A percentile compares a stretch with the other conserved stretches of the same genome.
These are phyloP conservation scores for Eucalyptus curtisii DNA, from an alignment of 345 rosid species.

Conservation along the genomic window DNA sequence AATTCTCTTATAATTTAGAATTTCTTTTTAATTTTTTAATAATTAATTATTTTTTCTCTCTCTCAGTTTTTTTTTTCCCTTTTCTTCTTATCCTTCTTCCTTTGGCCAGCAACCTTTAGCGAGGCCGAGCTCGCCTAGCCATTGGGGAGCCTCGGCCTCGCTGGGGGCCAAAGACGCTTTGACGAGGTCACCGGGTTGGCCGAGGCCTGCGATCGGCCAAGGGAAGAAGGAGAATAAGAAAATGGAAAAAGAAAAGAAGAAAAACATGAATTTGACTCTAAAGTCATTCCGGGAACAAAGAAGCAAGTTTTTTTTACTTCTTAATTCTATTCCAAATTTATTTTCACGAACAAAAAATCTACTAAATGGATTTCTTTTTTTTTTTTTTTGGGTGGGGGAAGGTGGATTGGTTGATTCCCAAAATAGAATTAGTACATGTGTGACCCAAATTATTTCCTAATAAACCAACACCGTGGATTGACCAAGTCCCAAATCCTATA, in stretches of 20 bases:
- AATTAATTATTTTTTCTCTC: no score
- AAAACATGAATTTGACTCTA: rapidly evolving
- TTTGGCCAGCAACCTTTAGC: rapidly evolving
- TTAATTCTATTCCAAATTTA: no score
- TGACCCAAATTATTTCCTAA: not conserved
- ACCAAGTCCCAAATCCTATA: not conserved
- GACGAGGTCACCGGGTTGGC: rapidly evolving
- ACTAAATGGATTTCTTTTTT: no score
- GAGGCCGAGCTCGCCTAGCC: rapidly evolving
- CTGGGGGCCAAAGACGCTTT: rapidly evolving
- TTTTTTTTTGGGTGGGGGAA: no score
- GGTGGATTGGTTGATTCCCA: no score
- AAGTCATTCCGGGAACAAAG: rapidly evolving
- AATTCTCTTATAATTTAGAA: no score
- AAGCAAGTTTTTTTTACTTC: no score
- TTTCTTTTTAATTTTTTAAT: no score
- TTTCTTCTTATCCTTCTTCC: no score
- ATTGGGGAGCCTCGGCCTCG: rapidly evolving
- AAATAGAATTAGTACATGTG: not conserved
- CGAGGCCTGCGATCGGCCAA: rapidly evolving
- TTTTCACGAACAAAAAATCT: rapidly evolving
- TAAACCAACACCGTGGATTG: not conserved
- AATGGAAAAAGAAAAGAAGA: rapidly evolving
- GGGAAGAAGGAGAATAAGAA: no score
- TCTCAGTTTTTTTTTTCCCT: rapidly evolving